Evolutionary conservation across 179 eudicot genomes (phyloP).

Genomic region (Silene vulgaris): DNA sequence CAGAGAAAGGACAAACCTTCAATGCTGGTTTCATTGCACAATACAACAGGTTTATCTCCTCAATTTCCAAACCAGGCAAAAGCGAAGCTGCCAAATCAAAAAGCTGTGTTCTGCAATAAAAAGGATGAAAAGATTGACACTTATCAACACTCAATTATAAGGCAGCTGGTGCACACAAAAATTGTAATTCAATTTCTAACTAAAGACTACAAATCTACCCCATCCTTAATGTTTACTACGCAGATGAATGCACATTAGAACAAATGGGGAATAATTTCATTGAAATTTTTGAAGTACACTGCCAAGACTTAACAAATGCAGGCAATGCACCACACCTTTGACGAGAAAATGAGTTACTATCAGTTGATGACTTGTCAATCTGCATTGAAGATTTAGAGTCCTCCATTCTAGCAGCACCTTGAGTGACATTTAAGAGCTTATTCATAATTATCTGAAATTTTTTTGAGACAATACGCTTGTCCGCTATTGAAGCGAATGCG

Average conservation of each 20-base stretch:
- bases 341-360: conserved; percentile 42
- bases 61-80: conserved; percentile 64
- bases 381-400: conserved; percentile 46
- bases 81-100: conserved; percentile 81
- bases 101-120: conserved; percentile 54
- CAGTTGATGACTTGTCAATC: conserved; percentile 42
- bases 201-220: background rate
- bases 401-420: conserved; percentile 39
- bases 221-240: background rate
- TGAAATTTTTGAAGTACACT: background rate
- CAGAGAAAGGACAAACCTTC: conserved; percentile 40
- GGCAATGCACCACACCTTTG: conserved; percentile 36
- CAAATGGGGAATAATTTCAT: too few species aligned
- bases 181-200: background rate
- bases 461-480: conserved; percentile 41
- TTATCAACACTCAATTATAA: background rate
- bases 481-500: conserved; percentile 76
- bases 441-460: conserved; percentile 51
- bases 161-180: conserved; percentile 3
- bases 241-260: background rate
- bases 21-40: conserved; percentile 51
- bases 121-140: conserved; percentile 13
- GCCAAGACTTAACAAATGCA: conserved; percentile 5
- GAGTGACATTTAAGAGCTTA: conserved; percentile 51
- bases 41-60: conserved; percentile 57